These are phyloP conservation scores for Nitzschia putrida DNA, from an alignment of 108 stramenopile species.

Conservation along the genomic window DNA sequence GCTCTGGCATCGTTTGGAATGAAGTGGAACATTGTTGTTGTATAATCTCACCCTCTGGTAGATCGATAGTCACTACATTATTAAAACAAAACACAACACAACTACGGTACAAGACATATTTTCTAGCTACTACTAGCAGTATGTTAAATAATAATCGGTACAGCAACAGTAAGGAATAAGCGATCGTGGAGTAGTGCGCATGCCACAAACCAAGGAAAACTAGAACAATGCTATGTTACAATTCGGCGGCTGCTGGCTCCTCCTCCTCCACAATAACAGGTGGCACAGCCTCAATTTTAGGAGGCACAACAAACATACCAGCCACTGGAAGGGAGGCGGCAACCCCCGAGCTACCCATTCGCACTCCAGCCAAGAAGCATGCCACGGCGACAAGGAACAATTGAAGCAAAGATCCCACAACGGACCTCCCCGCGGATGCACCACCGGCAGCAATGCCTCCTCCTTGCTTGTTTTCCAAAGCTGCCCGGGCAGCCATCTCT, in stretches of 20 bases:
- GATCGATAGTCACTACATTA: too few relatives aligned
- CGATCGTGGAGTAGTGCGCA: too few relatives aligned
- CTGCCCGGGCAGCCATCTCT: slow-evolving; percentile 67
- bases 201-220: too few relatives aligned
- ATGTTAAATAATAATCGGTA: too few relatives aligned
- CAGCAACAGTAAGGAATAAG: too few relatives aligned
- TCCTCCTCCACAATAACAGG: neutral
- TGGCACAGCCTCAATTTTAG: neutral
- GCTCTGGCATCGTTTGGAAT: too few relatives aligned
- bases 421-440: slow-evolving; percentile 10
- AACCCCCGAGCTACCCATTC: slow-evolving; percentile 32
- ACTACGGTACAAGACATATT: too few relatives aligned
- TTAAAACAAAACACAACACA: too few relatives aligned
- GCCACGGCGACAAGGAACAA: slow-evolving; percentile 38
- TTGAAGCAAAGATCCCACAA: slow-evolving; percentile 23
- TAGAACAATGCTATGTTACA: neutral
- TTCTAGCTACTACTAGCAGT: too few relatives aligned
- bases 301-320: slow-evolving; percentile 21
- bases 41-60: too few relatives aligned
- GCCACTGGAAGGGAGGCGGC: slow-evolving; percentile 23
- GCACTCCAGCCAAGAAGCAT: slow-evolving; percentile 30
- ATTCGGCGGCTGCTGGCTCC: neutral
- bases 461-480: slow-evolving; percentile 60
- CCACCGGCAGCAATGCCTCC: slow-evolving; percentile 15
- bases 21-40: too few relatives aligned